Evolutionary conservation across 768 basidiomycete species (phyloP).

Genomic region (Candolleomyces eurysporus): DNA sequence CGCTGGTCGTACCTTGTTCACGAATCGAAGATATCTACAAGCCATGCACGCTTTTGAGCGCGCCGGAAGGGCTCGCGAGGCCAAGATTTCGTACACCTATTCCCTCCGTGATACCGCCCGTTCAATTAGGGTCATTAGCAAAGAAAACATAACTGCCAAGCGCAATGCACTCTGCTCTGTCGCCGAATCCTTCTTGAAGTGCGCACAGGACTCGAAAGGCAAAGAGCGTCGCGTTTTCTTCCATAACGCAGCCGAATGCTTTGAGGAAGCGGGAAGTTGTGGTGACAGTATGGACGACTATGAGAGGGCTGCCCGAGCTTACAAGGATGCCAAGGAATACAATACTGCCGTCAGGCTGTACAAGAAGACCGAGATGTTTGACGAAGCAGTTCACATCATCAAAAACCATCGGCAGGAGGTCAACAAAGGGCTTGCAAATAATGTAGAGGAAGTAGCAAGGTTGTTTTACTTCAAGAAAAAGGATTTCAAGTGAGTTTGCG

Average conservation of each 20-base stretch:
- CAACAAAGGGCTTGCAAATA: conserved; percentile 25
- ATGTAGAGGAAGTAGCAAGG: conserved; percentile 42
- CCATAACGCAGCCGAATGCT: conserved; percentile 34
- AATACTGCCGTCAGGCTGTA: conserved; percentile 30
- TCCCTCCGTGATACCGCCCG: too few relatives aligned
- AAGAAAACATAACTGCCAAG: background rate
- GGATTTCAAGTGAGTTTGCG: conserved; percentile 29
- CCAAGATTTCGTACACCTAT: too few relatives aligned
- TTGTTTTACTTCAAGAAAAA: conserved; percentile 42
- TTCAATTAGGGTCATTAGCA: conserved; percentile 2
- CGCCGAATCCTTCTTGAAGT: conserved; percentile 7
- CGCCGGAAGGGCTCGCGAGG: too few relatives aligned
- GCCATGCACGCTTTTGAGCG: too few relatives aligned
- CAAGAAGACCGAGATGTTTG: conserved; percentile 48
- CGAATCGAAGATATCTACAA: too few relatives aligned
- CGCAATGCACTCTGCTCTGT: conserved; percentile 22
- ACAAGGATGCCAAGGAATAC: conserved; percentile 5
- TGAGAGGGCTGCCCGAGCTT: conserved; percentile 31
- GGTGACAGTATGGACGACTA: conserved; percentile 44
- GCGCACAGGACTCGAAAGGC: background rate
- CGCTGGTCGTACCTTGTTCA: too few relatives aligned
- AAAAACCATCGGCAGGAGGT: conserved; percentile 30
- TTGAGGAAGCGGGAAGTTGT: conserved; percentile 43
- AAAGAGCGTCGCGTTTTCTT: conserved; percentile 4
- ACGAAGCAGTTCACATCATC: conserved; percentile 51